These are phyloP conservation scores for Apocynum venetum DNA, from an alignment of 257 asterid genomes.

Conservation along the genomic window DNA sequence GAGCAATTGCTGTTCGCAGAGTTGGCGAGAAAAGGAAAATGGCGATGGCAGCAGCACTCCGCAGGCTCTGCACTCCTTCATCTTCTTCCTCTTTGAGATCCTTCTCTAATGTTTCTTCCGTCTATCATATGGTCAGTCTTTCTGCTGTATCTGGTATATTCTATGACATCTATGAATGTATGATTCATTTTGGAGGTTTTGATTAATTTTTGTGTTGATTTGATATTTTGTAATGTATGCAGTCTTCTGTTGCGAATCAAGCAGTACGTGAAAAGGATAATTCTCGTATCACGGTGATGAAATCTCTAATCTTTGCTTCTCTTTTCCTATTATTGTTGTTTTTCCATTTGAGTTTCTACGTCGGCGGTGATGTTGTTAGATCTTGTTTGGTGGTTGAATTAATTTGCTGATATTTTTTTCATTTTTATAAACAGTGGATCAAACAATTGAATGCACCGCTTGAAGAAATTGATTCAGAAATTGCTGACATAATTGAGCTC, in stretches of 20 bases:
- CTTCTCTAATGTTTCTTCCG: constrained; percentile 33
- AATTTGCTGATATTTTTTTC: constrained; percentile 7
- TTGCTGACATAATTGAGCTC: constrained; percentile 82
- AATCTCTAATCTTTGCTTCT: constrained; percentile 2
- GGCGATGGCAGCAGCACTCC: constrained; percentile 65
- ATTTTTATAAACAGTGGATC: constrained; percentile 55
- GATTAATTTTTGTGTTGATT: not conserved
- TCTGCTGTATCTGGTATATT: not conserved
- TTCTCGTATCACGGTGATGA: constrained; percentile 54
- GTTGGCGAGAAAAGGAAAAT: constrained; percentile 2
- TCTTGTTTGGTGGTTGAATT: constrained; percentile 16
- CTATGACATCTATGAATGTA: not conserved
- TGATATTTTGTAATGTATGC: constrained; percentile 13
- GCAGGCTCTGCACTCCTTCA: constrained; percentile 44
- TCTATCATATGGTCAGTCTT: constrained; percentile 43
- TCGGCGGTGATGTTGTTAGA: constrained; percentile 16
- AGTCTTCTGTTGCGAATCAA: constrained; percentile 67
- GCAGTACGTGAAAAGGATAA: constrained; percentile 42
- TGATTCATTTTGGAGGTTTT: constrained; percentile 4
- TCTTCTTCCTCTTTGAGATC: constrained; percentile 25
- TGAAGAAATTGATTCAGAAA: constrained; percentile 81
- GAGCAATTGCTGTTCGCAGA: not conserved
- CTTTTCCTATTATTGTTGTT: not conserved
- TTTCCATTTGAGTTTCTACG: not conserved
- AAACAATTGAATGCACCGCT: constrained; percentile 73